A percentile compares a stretch with the other conserved stretches of the same genome.
Evolutionary conservation across 139 green algal genomes (phyloP).

Genomic region (Yamagishiella unicocca): DNA sequence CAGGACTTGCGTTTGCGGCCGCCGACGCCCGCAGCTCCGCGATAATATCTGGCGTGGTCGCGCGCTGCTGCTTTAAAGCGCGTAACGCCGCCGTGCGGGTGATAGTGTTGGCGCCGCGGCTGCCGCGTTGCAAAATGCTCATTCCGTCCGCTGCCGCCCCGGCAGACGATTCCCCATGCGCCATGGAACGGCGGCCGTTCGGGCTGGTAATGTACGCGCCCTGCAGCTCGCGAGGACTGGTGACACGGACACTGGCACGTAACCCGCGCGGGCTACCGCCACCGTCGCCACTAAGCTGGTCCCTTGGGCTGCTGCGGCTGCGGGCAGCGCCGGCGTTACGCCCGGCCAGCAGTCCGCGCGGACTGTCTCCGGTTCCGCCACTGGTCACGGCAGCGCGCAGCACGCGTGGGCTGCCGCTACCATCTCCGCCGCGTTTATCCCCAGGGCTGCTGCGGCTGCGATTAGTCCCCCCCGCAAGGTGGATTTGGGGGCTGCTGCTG

Average conservation of each 20-base stretch:
- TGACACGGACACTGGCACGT: too few relatives aligned
- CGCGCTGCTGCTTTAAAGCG: slow-evolving; percentile 43
- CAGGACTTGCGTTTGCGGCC: too few relatives aligned
- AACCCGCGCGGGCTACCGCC: not conserved
- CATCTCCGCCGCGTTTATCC: not conserved
- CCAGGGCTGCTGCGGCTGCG: slow-evolving; percentile 4
- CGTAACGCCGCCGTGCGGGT: slow-evolving; percentile 25
- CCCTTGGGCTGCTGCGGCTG: slow-evolving; percentile 1
- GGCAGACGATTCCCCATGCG: too few relatives aligned
- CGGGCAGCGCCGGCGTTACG: not conserved
- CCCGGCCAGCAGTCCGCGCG: not conserved
- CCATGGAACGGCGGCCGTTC: too few relatives aligned
- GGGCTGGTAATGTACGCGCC: too few relatives aligned
- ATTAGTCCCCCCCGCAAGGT: not conserved
- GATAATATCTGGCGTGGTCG: slow-evolving; percentile 28
- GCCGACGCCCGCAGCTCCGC: slow-evolving; percentile 5
- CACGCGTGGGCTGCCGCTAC: not conserved
- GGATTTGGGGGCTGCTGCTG: not conserved
- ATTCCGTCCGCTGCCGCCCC: too few relatives aligned
- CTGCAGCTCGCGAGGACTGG: too few relatives aligned
- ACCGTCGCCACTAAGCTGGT: not conserved
- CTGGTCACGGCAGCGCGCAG: not conserved
- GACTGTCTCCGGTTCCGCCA: not conserved
- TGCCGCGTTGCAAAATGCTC: too few relatives aligned
- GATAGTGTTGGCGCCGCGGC: slow-evolving; percentile 17